Evolutionary conservation across 139 green algal genomes (phyloP), one percentile per base, ranked within the genome.

Genomic region (Micromonas commoda): DNA sequence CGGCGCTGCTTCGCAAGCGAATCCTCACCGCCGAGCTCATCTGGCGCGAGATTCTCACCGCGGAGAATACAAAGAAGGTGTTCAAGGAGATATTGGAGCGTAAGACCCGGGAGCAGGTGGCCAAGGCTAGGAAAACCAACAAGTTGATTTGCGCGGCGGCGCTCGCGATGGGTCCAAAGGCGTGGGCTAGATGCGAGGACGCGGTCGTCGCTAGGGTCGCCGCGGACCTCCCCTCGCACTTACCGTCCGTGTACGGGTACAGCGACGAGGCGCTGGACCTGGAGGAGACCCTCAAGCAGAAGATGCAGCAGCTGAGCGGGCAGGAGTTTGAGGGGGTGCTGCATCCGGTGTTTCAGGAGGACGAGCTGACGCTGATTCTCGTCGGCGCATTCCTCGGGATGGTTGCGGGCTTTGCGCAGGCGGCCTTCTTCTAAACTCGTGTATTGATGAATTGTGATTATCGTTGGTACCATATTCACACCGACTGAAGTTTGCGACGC

Each of bases 291-390:
- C 60, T 87, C 23, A 20, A 26, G 35, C 53, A 75, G 35, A 61
- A 53, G 29, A 72, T 87, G 63, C 21, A 23, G 39, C 28, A 31
- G n/a, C 71, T 88, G 66, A 57, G 69, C 3, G 21, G 64, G 23
- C 28, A 63, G 4, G 81, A 88, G 24, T 88, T 88, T 68, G 79
- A 85, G 57, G 73, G 84, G 28, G 80, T 85, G 24, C 69, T 88
- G 61, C 79, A 83, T 21, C 84, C 84, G 37, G 84, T 80, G 33
- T 88, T 88, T 68, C 52, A 88, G 64, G 77, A 85, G 76, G 84
- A 88, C 63, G 84, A 88, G 69, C 74, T 85, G 28, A 88, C 85
- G 52, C 66, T 88, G 33, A 88, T 88, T 60, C 21, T 83, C 1
- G 84, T 88, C 35, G 84, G 84, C 1, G 84, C 69, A 26, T 9